Conservation (phyloP, 345 rosid genomes). For the Acer campestre region DNA sequence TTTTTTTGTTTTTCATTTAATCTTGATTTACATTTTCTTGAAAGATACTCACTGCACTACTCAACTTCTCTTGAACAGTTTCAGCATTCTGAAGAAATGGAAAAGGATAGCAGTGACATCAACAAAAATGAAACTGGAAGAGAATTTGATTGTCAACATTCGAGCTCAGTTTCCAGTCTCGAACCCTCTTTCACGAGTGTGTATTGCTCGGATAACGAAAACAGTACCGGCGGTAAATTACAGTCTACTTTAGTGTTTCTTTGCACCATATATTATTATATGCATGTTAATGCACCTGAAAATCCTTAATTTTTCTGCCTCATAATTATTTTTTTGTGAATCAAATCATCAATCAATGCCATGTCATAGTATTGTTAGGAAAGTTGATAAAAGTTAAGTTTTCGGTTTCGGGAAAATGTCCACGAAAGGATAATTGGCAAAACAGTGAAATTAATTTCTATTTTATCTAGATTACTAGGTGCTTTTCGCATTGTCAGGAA, state of each 20-base stretch:
- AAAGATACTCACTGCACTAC: background rate
- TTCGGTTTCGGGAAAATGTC: background rate
- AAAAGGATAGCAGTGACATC: conserved; percentile 49
- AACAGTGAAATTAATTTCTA: too few relatives aligned
- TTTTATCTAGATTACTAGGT: too few relatives aligned
- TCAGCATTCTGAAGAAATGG: conserved; percentile 37
- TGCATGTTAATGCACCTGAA: background rate
- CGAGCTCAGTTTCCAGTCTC: conserved; percentile 38
- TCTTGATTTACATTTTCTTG: background rate
- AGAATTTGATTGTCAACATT: conserved; percentile 36
- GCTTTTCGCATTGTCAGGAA: too few relatives aligned
- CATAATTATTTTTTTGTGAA: background rate
- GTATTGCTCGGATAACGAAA: conserved; percentile 41
- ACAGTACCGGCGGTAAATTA: conserved; percentile 26
- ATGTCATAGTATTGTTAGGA: background rate
- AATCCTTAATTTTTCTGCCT: background rate
- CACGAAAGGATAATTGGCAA: too few relatives aligned
- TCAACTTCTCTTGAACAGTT: conserved; percentile 21
- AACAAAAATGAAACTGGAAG: conserved; percentile 40
- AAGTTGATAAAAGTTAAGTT: background rate
- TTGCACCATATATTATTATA: background rate
- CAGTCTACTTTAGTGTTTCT: background rate
- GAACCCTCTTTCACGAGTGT: conserved; percentile 43
- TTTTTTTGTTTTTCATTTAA: background rate
- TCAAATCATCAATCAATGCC: conserved; percentile 3